Percentiles rank a stretch among this genome's conserved stretches.
These are phyloP conservation scores for Phytopythium mirpurense DNA, from an alignment of 352 stramenopile genomes.

Conservation along the genomic window DNA sequence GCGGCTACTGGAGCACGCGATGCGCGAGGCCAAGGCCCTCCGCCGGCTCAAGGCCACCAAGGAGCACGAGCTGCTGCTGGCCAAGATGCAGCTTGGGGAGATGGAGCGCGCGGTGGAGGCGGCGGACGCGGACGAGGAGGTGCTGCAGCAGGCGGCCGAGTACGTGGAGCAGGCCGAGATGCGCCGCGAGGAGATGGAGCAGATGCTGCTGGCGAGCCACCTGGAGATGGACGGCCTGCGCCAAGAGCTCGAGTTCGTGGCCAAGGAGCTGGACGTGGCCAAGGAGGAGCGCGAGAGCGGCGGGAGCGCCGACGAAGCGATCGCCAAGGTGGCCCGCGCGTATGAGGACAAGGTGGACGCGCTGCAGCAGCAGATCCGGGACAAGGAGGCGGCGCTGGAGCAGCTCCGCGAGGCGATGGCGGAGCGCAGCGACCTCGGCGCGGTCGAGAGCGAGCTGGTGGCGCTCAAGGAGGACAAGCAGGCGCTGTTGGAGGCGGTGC, in stretches of 20 bases:
- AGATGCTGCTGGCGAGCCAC: slow-evolving; percentile 41
- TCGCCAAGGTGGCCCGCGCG: slow-evolving; percentile 37
- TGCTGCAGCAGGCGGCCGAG: slow-evolving; percentile 22
- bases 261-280: slow-evolving; percentile 23
- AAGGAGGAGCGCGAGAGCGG: slow-evolving; percentile 28
- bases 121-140: slow-evolving; percentile 25
- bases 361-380: slow-evolving; percentile 31
- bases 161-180: slow-evolving; percentile 18
- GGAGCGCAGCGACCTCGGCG: slow-evolving; percentile 42
- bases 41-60: slow-evolving; percentile 51
- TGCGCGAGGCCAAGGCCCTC: slow-evolving; percentile 45
- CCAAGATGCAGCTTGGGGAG: slow-evolving; percentile 56
- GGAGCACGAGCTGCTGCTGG: slow-evolving; percentile 54
- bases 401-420: slow-evolving; percentile 36
- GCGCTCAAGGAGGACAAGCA: slow-evolving; percentile 46
- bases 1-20: slow-evolving; percentile 35
- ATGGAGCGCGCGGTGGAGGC: slow-evolving; percentile 40
- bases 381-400: slow-evolving; percentile 43
- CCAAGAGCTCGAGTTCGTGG: slow-evolving; percentile 41
- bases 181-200: slow-evolving; percentile 46
- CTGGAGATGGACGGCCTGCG: slow-evolving; percentile 53
- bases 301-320: slow-evolving; percentile 28
- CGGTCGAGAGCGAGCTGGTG: slow-evolving; percentile 33
- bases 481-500: slow-evolving; percentile 35
- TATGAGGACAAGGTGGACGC: slow-evolving; percentile 43